These are phyloP conservation scores for Arthrobotrys pseudoclavata DNA, from an alignment of 2,329 filamentous ascomycete species.

Conservation along the genomic window DNA sequence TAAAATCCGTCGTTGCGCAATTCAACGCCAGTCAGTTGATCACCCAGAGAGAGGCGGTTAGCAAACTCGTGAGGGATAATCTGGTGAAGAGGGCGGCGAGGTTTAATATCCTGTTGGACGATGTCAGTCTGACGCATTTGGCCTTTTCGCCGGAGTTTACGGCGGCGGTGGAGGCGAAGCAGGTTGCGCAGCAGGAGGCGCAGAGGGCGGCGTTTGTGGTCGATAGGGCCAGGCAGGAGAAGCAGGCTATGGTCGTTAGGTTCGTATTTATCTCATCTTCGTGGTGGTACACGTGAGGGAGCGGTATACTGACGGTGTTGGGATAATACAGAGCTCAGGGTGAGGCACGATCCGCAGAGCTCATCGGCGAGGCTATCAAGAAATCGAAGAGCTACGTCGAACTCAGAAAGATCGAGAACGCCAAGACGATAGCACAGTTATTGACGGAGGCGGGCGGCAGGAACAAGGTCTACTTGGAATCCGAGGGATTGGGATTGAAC, in stretches of 20 bases:
- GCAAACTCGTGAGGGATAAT: conserved; percentile 90
- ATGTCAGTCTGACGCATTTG: conserved; percentile 92
- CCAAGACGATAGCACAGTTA: conserved; percentile 85
- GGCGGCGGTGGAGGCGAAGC: conserved; percentile 79
- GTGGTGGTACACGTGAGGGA: background rate
- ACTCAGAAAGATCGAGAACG: conserved; percentile 98
- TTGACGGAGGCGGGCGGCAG: conserved; percentile 86
- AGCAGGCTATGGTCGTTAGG: conserved; percentile 93
- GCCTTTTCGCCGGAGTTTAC: conserved; percentile 82
- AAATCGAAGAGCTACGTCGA: conserved; percentile 98
- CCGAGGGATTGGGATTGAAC: conserved; percentile 90
- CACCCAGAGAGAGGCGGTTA: conserved; percentile 98
- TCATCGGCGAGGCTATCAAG: conserved; percentile 99
- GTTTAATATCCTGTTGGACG: conserved; percentile 97
- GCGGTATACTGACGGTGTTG: conserved; percentile 11
- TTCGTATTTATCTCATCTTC: conserved; percentile 23
- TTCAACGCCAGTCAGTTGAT: conserved; percentile 99
- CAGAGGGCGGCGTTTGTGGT: conserved; percentile 97
- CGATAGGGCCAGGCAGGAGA: conserved; percentile 98
- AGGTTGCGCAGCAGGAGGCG: conserved; percentile 82
- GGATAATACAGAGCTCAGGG: conserved; percentile 81
- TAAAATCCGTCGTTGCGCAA: conserved; percentile 98
- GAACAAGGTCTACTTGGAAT: conserved; percentile 95
- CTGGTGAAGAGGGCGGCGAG: conserved; percentile 88
- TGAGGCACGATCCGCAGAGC: conserved; percentile 96